phyloP scores from a whole-genome alignment of 352 stramenopile species.

The Globisporangium spiculum region DNA sequence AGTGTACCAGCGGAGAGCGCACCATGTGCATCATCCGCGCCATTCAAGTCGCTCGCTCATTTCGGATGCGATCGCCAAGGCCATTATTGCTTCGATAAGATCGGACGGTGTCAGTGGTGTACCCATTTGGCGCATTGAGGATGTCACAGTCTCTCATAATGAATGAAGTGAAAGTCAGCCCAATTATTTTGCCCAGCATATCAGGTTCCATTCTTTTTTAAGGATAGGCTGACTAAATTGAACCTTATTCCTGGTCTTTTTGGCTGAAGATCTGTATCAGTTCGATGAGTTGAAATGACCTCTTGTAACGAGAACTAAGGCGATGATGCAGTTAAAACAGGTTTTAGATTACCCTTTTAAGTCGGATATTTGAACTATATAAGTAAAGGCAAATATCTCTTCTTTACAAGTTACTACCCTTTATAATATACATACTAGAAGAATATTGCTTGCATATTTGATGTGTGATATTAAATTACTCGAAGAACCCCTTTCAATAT shows the following conservation, averaged over 20 bases:
- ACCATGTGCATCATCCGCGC: not conserved
- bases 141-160: not conserved
- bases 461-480: not conserved
- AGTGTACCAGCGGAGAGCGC: not conserved
- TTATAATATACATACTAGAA: not conserved
- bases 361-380: no score
- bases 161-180: not conserved
- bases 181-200: no score
- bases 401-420: not conserved
- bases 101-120: not conserved
- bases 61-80: not conserved
- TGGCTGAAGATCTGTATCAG: no score
- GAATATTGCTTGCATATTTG: not conserved
- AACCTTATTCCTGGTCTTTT: no score
- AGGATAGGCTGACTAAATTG: no score
- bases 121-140: not conserved
- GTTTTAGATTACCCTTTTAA: no score
- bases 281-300: no score
- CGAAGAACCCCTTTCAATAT: not conserved
- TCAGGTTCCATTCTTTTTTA: no score
- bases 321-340: no score
- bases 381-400: no score
- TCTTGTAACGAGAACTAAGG: no score
- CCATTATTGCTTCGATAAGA: not conserved
- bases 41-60: not conserved